Conservation (phyloP, 148 eudicot genomes). For the Pouteria glomerata region DNA sequence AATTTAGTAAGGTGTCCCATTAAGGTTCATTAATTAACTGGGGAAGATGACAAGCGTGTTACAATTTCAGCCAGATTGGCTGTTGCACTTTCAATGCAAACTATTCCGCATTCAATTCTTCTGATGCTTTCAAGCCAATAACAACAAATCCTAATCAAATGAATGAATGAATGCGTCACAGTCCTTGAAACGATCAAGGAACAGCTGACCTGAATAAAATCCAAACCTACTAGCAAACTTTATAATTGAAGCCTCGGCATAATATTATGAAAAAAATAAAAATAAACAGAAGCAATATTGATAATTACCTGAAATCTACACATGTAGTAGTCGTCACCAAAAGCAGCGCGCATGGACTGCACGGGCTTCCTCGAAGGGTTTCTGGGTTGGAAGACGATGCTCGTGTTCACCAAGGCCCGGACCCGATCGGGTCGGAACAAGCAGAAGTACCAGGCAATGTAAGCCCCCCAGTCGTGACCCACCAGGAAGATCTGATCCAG, state of each 20-base stretch:
- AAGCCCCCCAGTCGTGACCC: conserved; percentile 56
- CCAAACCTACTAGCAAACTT: no score
- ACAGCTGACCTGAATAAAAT: not conserved
- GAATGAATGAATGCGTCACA: not conserved
- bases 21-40: not conserved
- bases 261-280: not conserved
- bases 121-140: not conserved
- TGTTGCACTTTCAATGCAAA: not conserved
- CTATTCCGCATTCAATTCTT: not conserved
- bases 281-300: not conserved
- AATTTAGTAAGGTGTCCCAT: not conserved
- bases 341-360: conserved; percentile 23
- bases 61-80: not conserved
- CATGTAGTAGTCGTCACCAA: conserved; percentile 46
- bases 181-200: not conserved
- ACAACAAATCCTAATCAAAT: not conserved
- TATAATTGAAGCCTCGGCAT: not conserved
- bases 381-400: conserved; percentile 42
- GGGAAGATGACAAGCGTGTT: not conserved
- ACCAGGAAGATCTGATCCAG: conserved; percentile 40
- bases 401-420: conserved; percentile 43
- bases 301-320: conserved; percentile 57
- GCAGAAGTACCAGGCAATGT: conserved; percentile 49
- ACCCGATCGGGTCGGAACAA: conserved; percentile 41
- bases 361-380: conserved; percentile 22